Evolutionary conservation across 306 rosid species (phyloP), one percentile per base, ranked within the genome.

Genomic region (Quercus variabilis): DNA sequence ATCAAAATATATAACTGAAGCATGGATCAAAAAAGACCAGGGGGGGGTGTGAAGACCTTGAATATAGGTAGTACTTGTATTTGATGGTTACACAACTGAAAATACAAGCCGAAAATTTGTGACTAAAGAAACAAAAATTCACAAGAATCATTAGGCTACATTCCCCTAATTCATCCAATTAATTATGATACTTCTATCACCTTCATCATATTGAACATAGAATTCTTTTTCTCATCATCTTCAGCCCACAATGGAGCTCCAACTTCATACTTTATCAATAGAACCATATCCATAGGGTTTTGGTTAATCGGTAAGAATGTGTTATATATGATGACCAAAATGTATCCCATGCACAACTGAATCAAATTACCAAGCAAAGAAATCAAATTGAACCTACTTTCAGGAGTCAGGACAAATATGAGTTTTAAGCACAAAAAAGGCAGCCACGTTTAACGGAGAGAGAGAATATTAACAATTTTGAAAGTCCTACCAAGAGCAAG

Each of bases 1-100:
- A 65, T 23, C 75, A 83, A 80, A 62, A 83, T 79, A 49, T 76
- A 81, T 21, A 38, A 80, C 18, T n/a, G 54, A 30, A 17, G 55
- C 69, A 28, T 71, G 74, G 35, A 80, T 46, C 58, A 78, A 41
- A 8, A 41, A 2, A 2, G 30, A n/a, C n/a, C n/a, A 7, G 41
- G 0, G 26, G 26, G 26, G 26, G 26, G 26, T 1, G 28, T 3
- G 2, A 2, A 1, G 9, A 2, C 17, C 18, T 59, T 59, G 30
- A 4, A 21, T 59, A 59, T 11, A 23, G 65, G 6, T 21, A 21
- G 23, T 14, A 26, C 65, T 59, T 23, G 65, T 59, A 20, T n/a
- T 59, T 59, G 33, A 25, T 9, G 13, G 64, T 15, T 21, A 58
- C 64, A 58, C 51, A 18, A 33, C 51, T 67, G 20, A 67, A 67